Conservation (phyloP, 2,329 filamentous ascomycete species). For the Clonostachys solani region DNA sequence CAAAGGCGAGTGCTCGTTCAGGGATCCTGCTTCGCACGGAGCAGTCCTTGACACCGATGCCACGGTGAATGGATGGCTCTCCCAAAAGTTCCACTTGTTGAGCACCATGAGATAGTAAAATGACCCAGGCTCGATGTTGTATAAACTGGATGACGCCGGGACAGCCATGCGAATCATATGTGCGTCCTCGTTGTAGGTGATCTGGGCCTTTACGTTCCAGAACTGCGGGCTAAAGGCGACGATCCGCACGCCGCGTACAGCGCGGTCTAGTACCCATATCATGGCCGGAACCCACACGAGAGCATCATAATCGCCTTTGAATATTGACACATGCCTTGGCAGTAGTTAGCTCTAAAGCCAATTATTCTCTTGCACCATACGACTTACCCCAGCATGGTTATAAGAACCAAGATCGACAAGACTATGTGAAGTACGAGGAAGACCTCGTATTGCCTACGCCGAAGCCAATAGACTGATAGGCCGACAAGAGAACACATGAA, state of each 20-base stretch:
- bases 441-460: conserved; percentile 44
- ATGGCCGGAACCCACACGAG: conserved; percentile 43
- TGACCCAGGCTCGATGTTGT: conserved; percentile 29
- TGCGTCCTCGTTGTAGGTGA: conserved; percentile 22
- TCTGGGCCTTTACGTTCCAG: conserved; percentile 25
- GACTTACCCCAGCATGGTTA: conserved; percentile 45
- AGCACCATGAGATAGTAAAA: conserved; percentile 41
- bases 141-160: conserved; percentile 16
- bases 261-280: conserved; percentile 45
- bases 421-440: conserved; percentile 46
- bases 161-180: too few relatives aligned
- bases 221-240: conserved; percentile 29
- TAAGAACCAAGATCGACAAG: conserved; percentile 42
- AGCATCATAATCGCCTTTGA: conserved; percentile 38
- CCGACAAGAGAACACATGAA: conserved; percentile 37
- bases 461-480: conserved; percentile 45
- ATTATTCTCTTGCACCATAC: conserved; percentile 4
- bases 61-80: conserved; percentile 45
- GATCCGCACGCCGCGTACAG: conserved; percentile 36
- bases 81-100: conserved; percentile 33
- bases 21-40: conserved; percentile 1
- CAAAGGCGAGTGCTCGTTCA: conserved; percentile 34
- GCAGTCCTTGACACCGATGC: conserved; percentile 15
- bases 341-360: conserved; percentile 27
- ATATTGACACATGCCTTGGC: conserved; percentile 47